These are phyloP conservation scores for Yarrowia sp. DNA, from an alignment of 805 yeast genomes.

Conservation along the genomic window DNA sequence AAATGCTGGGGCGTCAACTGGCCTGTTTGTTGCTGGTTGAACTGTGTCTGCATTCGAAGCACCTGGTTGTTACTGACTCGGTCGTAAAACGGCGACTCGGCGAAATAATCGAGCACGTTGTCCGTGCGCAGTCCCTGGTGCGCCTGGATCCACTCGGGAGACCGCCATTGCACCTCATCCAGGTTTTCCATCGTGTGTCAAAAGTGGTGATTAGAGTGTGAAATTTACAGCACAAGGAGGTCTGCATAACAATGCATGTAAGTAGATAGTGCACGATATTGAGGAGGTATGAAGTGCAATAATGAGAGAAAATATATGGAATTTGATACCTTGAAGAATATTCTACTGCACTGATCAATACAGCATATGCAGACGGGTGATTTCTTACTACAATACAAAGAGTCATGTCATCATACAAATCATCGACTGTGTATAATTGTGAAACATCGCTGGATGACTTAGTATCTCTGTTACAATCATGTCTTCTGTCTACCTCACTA, in stretches of 20 bases:
- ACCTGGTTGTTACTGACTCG: constrained; percentile 94
- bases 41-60: constrained; percentile 93
- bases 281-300: background rate
- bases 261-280: background rate
- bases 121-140: constrained; percentile 81
- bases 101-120: constrained; percentile 89
- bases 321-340: too few relatives aligned
- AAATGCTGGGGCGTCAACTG: constrained; percentile 53
- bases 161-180: constrained; percentile 95
- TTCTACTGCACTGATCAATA: too few relatives aligned
- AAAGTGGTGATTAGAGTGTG: background rate
- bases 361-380: too few relatives aligned
- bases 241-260: constrained; percentile 5
- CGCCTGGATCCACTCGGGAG: constrained; percentile 96
- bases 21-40: constrained; percentile 59
- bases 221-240: background rate
- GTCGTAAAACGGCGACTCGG: constrained; percentile 94
- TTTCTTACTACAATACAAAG: too few relatives aligned
- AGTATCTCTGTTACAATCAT: too few relatives aligned
- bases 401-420: too few relatives aligned
- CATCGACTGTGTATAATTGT: too few relatives aligned
- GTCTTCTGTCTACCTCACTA: too few relatives aligned
- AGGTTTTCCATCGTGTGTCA: constrained; percentile 51
- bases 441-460: too few relatives aligned
- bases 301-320: too few relatives aligned